These are phyloP conservation scores for Myriosclerotinia curreyana DNA, from an alignment of 2,329 filamentous ascomycete species.

Conservation along the genomic window DNA sequence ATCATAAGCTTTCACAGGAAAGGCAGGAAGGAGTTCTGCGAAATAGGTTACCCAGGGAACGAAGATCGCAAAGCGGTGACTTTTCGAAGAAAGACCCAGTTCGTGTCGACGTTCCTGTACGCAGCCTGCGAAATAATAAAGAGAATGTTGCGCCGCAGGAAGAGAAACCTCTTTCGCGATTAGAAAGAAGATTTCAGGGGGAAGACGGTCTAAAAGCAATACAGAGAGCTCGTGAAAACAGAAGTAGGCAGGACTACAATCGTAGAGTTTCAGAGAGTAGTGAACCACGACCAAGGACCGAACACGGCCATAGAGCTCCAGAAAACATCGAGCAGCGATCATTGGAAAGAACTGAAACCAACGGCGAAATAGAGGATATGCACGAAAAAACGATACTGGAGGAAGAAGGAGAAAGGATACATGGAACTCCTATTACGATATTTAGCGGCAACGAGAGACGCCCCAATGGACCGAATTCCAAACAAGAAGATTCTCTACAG, in stretches of 20 bases:
- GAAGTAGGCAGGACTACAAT: slow-evolving; percentile 16
- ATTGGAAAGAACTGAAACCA: slow-evolving; percentile 10
- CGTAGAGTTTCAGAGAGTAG: not conserved
- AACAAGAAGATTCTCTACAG: slow-evolving; percentile 23
- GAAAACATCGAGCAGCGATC: slow-evolving; percentile 8
- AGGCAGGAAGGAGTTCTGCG: slow-evolving; percentile 14
- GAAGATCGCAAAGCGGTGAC: slow-evolving; percentile 19
- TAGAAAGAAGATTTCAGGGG: slow-evolving; percentile 25
- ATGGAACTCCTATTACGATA: slow-evolving; percentile 30
- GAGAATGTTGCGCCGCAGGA: slow-evolving; percentile 9
- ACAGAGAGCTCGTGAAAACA: slow-evolving; percentile 17
- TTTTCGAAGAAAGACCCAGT: not conserved
- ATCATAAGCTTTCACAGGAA: slow-evolving; percentile 8
- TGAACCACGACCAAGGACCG: not conserved
- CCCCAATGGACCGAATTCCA: not conserved
- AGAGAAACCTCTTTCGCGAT: slow-evolving; percentile 14
- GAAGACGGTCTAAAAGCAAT: slow-evolving; percentile 13
- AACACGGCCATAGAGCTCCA: not conserved
- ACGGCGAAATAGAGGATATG: slow-evolving; percentile 22
- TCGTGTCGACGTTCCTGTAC: slow-evolving; percentile 2
- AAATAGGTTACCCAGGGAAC: slow-evolving; percentile 7
- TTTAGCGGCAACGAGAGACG: slow-evolving; percentile 21
- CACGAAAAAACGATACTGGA: slow-evolving; percentile 32
- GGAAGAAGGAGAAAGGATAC: slow-evolving; percentile 29
- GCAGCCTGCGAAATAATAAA: slow-evolving; percentile 6